phyloP scores from a whole-genome alignment of 2,329 filamentous ascomycete species.

The Aspergillus nomiae region DNA sequence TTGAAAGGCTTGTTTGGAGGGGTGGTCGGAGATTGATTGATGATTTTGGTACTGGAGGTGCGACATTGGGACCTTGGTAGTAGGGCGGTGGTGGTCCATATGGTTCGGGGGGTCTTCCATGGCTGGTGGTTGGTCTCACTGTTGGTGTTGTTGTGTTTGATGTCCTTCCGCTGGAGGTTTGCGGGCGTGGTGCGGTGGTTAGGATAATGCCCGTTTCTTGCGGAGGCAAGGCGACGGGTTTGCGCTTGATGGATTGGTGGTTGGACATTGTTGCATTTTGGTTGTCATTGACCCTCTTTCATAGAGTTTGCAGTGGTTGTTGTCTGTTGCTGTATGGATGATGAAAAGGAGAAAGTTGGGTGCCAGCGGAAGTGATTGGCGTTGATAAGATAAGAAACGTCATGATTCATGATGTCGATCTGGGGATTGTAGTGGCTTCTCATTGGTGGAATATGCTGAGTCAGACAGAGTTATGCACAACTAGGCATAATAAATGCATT shows the following conservation, averaged over 20 bases:
- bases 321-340: neutral
- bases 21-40: neutral
- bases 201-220: neutral
- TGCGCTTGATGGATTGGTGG: neutral
- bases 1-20: neutral
- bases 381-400: neutral
- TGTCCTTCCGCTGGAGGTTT: neutral
- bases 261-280: neutral
- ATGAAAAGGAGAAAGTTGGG: neutral
- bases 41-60: neutral
- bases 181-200: neutral
- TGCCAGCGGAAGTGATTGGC: neutral
- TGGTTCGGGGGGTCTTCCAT: neutral
- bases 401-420: neutral
- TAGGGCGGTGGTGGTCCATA: neutral
- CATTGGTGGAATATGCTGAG: neutral
- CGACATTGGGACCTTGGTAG: neutral
- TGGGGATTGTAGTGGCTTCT: neutral
- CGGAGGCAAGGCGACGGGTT: neutral
- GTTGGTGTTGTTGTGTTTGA: neutral
- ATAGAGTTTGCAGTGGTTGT: neutral
- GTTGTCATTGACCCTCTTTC: neutral
- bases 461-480: neutral
- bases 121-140: neutral
- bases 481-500: neutral